These are phyloP conservation scores for Pterocarpus macrocarpus DNA, from an alignment of 306 rosid species.

Conservation along the genomic window DNA sequence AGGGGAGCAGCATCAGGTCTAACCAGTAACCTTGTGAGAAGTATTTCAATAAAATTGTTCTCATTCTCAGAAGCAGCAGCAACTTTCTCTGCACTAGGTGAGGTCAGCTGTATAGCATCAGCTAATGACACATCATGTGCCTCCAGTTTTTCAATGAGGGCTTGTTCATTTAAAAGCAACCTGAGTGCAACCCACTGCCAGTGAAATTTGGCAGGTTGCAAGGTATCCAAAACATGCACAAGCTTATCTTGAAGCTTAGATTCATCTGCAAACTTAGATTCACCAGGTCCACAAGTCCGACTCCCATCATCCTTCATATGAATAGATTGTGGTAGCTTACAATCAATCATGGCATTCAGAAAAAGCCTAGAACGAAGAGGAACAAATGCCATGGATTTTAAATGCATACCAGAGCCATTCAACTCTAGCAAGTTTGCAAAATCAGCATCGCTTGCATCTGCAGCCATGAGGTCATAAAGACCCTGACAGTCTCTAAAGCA, in stretches of 20 bases:
- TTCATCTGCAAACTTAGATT: conserved; percentile 63
- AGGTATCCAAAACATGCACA: conserved; percentile 79
- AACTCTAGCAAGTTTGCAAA: conserved; percentile 84
- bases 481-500: conserved; percentile 91
- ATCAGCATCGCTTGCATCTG: conserved; percentile 79
- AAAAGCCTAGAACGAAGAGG: conserved; percentile 95
- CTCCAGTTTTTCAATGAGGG: conserved; percentile 79
- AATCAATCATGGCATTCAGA: conserved; percentile 83
- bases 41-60: conserved; percentile 85
- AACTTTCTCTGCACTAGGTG: conserved; percentile 76
- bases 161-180: conserved; percentile 93
- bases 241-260: conserved; percentile 84
- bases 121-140: conserved; percentile 66
- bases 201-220: conserved; percentile 96
- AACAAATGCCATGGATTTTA: conserved; percentile 85
- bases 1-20: conserved; percentile 99
- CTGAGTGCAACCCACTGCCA: conserved; percentile 99
- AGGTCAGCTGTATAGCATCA: conserved; percentile 80
- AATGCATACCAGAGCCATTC: conserved; percentile 76
- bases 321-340: conserved; percentile 74
- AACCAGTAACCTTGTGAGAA: conserved; percentile 89
- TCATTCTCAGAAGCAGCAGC: conserved; percentile 90
- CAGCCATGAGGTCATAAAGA: conserved; percentile 82
- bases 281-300: conserved; percentile 68
- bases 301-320: conserved; percentile 59